Conservation (phyloP, 805 yeast species). For the Metschnikowia anglica region DNA sequence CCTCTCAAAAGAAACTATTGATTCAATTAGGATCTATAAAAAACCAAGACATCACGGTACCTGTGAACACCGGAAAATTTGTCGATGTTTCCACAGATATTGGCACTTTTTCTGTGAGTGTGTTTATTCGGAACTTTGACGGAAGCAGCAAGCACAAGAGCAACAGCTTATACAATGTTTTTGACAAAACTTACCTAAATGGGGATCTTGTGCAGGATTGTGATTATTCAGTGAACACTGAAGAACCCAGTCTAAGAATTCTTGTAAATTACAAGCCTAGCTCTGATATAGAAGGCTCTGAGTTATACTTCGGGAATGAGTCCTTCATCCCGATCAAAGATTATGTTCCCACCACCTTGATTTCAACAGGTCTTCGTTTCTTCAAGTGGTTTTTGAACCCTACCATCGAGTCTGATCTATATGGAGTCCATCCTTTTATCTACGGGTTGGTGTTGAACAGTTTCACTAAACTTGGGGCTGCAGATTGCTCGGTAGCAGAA, state of each 20-base stretch:
- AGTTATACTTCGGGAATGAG: constrained; percentile 69
- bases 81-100: constrained; percentile 36
- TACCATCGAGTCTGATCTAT: constrained; percentile 62
- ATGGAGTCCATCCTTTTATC: constrained; percentile 58
- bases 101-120: constrained; percentile 39
- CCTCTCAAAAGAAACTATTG: constrained; percentile 28
- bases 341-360: constrained; percentile 51
- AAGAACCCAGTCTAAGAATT: constrained; percentile 32
- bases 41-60: constrained; percentile 31
- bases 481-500: constrained; percentile 9
- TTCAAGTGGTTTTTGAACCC: constrained; percentile 62
- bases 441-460: constrained; percentile 63
- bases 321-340: constrained; percentile 58
- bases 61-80: constrained; percentile 44
- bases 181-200: constrained; percentile 29
- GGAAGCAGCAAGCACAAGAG: constrained; percentile 40
- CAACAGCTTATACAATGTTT: constrained; percentile 33
- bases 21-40: constrained; percentile 33
- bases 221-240: not conserved
- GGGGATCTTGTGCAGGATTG: constrained; percentile 12
- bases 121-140: constrained; percentile 48
- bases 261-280: constrained; percentile 44
- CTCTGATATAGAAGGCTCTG: constrained; percentile 46
- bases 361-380: constrained; percentile 50
- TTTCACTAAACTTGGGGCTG: constrained; percentile 46